Conservation (phyloP, 2,329 filamentous ascomycete species). For the Colletotrichum abscissum region DNA sequence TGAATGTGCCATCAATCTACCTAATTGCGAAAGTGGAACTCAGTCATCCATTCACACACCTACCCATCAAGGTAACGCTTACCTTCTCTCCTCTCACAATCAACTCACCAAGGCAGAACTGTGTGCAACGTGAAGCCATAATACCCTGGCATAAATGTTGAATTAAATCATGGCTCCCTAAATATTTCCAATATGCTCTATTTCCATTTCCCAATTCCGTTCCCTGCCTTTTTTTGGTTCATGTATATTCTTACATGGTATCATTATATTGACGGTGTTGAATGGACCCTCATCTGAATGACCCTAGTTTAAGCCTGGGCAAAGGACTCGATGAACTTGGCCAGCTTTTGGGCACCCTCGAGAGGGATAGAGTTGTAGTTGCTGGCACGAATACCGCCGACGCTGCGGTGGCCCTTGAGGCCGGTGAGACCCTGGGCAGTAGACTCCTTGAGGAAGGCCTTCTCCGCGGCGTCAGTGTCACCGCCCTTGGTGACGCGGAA, state of each 20-base stretch:
- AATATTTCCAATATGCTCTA: background rate
- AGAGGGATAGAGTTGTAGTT: conserved; percentile 90
- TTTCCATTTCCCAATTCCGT: background rate
- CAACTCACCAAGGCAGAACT: background rate
- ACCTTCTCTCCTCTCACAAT: background rate
- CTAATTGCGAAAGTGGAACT: too few relatives aligned
- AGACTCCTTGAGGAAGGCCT: conserved; percentile 80
- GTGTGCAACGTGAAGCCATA: background rate
- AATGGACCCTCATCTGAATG: background rate
- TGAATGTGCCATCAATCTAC: background rate
- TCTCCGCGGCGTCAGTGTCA: conserved; percentile 77
- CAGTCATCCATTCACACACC: too few relatives aligned
- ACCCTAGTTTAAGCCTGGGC: conserved; percentile 48
- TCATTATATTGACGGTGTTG: conserved; percentile 7
- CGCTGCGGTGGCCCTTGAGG: conserved; percentile 87
- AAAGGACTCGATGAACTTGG: conserved; percentile 69
- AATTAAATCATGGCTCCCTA: conserved; percentile 19
- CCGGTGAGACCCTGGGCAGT: conserved; percentile 77
- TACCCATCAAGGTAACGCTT: too few relatives aligned
- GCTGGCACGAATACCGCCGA: conserved; percentile 86
- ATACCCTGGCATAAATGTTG: conserved; percentile 14
- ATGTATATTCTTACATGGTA: conserved; percentile 20
- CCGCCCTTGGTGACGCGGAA: conserved; percentile 75
- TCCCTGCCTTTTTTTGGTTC: background rate
- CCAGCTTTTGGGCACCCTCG: conserved; percentile 75